These are phyloP conservation scores for Botrytis aclada DNA, from an alignment of 2,329 filamentous ascomycete species.

Conservation along the genomic window DNA sequence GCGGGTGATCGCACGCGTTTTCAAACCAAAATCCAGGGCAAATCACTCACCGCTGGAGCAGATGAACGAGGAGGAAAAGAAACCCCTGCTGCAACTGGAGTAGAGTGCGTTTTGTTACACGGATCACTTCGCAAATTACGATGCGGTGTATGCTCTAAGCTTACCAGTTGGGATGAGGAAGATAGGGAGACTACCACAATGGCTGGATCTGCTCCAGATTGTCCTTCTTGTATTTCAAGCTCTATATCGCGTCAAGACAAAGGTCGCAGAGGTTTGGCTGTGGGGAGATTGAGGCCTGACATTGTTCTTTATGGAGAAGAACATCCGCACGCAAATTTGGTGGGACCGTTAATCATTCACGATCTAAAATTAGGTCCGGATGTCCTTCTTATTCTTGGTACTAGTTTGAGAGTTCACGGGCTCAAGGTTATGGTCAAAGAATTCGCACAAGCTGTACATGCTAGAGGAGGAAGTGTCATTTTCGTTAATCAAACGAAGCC, in stretches of 20 bases:
- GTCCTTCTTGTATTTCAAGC: constrained; percentile 61
- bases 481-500: constrained; percentile 74
- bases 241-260: constrained; percentile 60
- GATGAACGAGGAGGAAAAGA: constrained; percentile 35
- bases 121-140: constrained; percentile 64
- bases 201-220: constrained; percentile 63
- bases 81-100: constrained; percentile 32
- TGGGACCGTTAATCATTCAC: constrained; percentile 65
- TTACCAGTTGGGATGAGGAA: constrained; percentile 58
- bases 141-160: constrained; percentile 59
- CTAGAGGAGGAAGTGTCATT: constrained; percentile 62
- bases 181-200: constrained; percentile 46
- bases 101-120: constrained; percentile 62
- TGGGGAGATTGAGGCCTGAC: constrained; percentile 67
- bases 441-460: constrained; percentile 68
- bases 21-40: constrained; percentile 45
- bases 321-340: constrained; percentile 64
- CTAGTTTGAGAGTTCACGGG: constrained; percentile 67
- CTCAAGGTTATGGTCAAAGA: constrained; percentile 68
- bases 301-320: constrained; percentile 74
- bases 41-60: constrained; percentile 35
- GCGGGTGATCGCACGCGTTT: constrained; percentile 61
- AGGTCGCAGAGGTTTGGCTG: constrained; percentile 64
- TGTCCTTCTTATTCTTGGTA: constrained; percentile 67
- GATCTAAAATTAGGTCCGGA: constrained; percentile 64